A percentile compares a stretch with the other conserved stretches of the same genome.
phyloP scores from a whole-genome alignment of 768 basidiomycete genomes.

The Mycena filopes region DNA sequence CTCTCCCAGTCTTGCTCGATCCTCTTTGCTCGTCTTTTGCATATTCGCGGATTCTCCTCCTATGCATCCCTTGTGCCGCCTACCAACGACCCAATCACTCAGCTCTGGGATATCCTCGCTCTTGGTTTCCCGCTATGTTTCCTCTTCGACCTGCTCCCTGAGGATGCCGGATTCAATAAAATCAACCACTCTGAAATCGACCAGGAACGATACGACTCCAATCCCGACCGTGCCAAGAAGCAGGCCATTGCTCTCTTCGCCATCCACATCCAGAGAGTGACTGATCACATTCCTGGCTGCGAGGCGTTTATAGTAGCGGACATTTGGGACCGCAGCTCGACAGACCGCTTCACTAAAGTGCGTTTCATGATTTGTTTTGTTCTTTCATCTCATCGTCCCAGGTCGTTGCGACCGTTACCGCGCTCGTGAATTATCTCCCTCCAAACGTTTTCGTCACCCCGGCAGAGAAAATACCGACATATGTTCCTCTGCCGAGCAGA shows the following conservation, averaged over 20 bases:
- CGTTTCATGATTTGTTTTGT: slow-evolving; percentile 35
- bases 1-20: no score
- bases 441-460: slow-evolving; percentile 59
- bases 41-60: no score
- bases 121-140: slow-evolving; percentile 94
- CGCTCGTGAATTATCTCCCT: slow-evolving; percentile 82
- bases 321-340: slow-evolving; percentile 88
- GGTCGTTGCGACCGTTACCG: slow-evolving; percentile 88
- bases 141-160: slow-evolving; percentile 90
- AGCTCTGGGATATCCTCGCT: slow-evolving; percentile 93
- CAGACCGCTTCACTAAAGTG: slow-evolving; percentile 94
- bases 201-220: slow-evolving; percentile 67
- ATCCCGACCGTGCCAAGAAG: slow-evolving; percentile 87
- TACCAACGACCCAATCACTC: slow-evolving; percentile 81
- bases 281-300: slow-evolving; percentile 69
- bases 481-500: slow-evolving; percentile 43
- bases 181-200: slow-evolving; percentile 73
- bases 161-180: slow-evolving; percentile 64
- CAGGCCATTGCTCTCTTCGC: slow-evolving; percentile 90
- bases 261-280: slow-evolving; percentile 79
- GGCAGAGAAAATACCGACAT: no score
- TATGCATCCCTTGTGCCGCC: no score
- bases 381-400: slow-evolving; percentile 40
- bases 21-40: no score
- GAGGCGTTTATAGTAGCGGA: slow-evolving; percentile 92